A percentile compares a stretch with the other conserved stretches of the same genome.
phyloP scores from a whole-genome alignment of 768 basidiomycete species.

The Russula foetens region DNA sequence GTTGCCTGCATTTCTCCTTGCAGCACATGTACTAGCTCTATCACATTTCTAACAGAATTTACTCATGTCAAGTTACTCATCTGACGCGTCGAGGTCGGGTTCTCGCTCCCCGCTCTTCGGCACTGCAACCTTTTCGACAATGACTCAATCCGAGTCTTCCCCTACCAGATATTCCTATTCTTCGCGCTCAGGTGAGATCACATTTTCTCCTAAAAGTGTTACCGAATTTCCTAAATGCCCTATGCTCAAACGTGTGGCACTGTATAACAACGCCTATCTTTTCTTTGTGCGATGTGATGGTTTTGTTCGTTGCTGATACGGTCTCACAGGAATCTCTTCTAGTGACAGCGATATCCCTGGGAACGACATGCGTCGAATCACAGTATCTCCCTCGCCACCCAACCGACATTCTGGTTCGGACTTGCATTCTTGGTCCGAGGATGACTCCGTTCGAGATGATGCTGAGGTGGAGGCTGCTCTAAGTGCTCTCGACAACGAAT shows the following conservation, averaged over 20 bases:
- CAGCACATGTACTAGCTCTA: constrained; percentile 25
- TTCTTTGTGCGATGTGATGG: neutral
- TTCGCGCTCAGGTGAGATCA: constrained; percentile 42
- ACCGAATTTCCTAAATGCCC: neutral
- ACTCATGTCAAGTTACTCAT: constrained; percentile 33
- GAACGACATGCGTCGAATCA: constrained; percentile 21
- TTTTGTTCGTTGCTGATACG: neutral
- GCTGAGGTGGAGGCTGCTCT: constrained; percentile 62
- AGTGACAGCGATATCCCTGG: constrained; percentile 18
- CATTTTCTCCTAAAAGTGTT: neutral
- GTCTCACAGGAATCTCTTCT: constrained; percentile 15
- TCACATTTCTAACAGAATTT: constrained; percentile 1
- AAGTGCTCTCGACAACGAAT: constrained; percentile 56
- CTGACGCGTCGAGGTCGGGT: constrained; percentile 25
- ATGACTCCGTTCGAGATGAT: constrained; percentile 37
- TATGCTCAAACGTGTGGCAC: neutral
- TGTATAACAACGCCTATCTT: neutral
- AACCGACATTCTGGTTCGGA: constrained; percentile 8
- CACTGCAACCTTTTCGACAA: constrained; percentile 47
- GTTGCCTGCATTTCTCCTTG: constrained; percentile 33
- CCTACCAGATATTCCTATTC: constrained; percentile 49
- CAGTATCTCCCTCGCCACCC: constrained; percentile 20
- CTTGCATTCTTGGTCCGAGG: constrained; percentile 41
- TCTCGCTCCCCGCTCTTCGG: constrained; percentile 57
- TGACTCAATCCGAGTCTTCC: constrained; percentile 47